These are phyloP conservation scores for Cladophialophora exuberans DNA, from an alignment of 2,329 filamentous ascomycete genomes.

Conservation along the genomic window DNA sequence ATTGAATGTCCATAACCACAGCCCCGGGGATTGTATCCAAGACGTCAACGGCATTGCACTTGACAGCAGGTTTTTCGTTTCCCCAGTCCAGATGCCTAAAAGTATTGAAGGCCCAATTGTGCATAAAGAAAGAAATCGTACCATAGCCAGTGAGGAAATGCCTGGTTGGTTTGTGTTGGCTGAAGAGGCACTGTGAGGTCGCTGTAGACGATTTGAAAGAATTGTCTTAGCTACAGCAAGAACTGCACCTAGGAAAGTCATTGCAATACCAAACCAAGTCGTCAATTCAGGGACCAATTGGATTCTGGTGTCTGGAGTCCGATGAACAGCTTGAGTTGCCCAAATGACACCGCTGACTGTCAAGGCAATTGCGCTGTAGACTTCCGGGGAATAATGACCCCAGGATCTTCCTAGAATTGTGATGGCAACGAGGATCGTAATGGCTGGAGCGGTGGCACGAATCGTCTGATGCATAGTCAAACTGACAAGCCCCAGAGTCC, in stretches of 20 bases:
- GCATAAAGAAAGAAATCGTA: slow-evolving; percentile 14
- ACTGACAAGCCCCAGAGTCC: slow-evolving; percentile 22
- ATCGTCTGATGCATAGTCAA: slow-evolving; percentile 25
- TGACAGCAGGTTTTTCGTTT: slow-evolving; percentile 1
- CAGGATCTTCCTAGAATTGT: not conserved
- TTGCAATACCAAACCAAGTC: not conserved
- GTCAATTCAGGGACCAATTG: not conserved
- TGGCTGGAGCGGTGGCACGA: slow-evolving; percentile 23
- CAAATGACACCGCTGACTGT: slow-evolving; percentile 15
- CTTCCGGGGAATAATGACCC: slow-evolving; percentile 3
- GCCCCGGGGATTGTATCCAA: not conserved
- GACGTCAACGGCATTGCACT: not conserved
- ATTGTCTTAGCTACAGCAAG: slow-evolving; percentile 20
- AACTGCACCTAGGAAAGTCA: slow-evolving; percentile 7
- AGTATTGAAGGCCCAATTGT: slow-evolving; percentile 12
- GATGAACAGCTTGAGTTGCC: slow-evolving; percentile 6
- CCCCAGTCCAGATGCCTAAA: slow-evolving; percentile 13
- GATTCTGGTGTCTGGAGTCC: not conserved
- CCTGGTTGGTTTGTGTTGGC: not conserved
- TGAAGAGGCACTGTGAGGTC: too few species aligned
- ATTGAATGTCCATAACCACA: slow-evolving; percentile 4
- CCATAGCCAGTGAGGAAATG: slow-evolving; percentile 10
- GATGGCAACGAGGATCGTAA: slow-evolving; percentile 13
- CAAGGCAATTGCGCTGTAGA: slow-evolving; percentile 5
- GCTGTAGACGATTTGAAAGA: slow-evolving; percentile 11